Conservation (phyloP, 257 asterid genomes). For the Nyctanthes arbortristis region DNA sequence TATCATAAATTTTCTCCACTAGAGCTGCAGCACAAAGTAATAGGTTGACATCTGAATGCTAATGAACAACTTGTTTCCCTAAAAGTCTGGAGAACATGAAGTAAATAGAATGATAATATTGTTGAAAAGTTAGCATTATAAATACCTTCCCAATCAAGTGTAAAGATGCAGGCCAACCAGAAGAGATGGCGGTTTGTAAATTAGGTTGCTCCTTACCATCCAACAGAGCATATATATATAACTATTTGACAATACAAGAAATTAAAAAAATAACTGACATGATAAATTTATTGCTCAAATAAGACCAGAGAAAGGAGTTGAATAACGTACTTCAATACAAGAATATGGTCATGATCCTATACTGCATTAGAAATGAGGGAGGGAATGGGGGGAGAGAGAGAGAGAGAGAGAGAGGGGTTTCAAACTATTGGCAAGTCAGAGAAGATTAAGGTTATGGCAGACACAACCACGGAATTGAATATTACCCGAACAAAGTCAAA, state of each 20-base stretch:
- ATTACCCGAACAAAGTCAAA: conserved; percentile 98
- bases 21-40: conserved; percentile 3
- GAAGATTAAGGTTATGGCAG: too few relatives aligned
- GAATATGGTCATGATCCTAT: background rate
- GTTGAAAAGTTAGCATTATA: background rate
- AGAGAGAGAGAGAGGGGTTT: background rate
- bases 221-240: conserved; percentile 85
- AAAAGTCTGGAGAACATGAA: background rate
- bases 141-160: conserved; percentile 97
- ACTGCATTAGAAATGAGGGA: background rate
- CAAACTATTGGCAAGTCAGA: too few relatives aligned
- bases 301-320: conserved; percentile 14
- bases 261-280: background rate
- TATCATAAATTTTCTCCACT: conserved; percentile 10
- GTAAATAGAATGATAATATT: background rate
- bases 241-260: conserved; percentile 44
- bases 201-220: conserved; percentile 62
- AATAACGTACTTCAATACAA: background rate
- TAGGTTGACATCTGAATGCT: background rate
- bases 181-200: conserved; percentile 64
- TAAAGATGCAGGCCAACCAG: conserved; percentile 95
- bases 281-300: conserved; percentile 13
- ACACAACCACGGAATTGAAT: conserved; percentile 16
- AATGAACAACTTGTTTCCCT: background rate
- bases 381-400: background rate